Evolutionary conservation across 352 stramenopile genomes (phyloP).

Genomic region (Pythium graminicola): DNA sequence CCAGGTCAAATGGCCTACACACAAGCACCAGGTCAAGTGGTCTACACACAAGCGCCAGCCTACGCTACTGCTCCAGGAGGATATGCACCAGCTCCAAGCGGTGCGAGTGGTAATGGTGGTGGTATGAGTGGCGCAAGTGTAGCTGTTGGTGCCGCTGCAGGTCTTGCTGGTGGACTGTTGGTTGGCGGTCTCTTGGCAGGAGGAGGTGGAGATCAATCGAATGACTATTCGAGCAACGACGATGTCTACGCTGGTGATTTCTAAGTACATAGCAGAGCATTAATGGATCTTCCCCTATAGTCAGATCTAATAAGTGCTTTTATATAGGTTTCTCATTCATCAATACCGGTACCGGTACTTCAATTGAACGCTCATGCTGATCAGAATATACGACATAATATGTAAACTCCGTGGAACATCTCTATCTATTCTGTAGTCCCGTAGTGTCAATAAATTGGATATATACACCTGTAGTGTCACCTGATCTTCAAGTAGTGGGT

Average conservation of each 20-base stretch:
- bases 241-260: background rate
- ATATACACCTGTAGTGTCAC: too few relatives aligned
- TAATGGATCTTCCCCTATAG: too few relatives aligned
- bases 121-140: slow-evolving; percentile 7
- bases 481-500: too few relatives aligned
- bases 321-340: too few relatives aligned
- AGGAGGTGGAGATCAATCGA: background rate
- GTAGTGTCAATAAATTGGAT: too few relatives aligned
- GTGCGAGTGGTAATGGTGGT: background rate
- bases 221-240: background rate
- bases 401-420: too few relatives aligned
- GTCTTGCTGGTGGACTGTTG: slow-evolving; percentile 9
- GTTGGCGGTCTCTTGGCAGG: slow-evolving; percentile 6
- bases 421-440: too few relatives aligned
- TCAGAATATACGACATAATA: too few relatives aligned
- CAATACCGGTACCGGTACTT: too few relatives aligned
- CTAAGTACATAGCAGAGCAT: too few relatives aligned
- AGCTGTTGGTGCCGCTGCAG: slow-evolving; percentile 1
- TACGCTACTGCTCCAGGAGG: background rate
- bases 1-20: background rate
- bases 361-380: too few relatives aligned
- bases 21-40: background rate
- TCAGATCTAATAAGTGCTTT: too few relatives aligned
- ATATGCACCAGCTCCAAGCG: background rate
- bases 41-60: background rate